Base-by-base conservation (phyloP, 306 rosid genomes). In the Begonia loranthoides region DNA sequence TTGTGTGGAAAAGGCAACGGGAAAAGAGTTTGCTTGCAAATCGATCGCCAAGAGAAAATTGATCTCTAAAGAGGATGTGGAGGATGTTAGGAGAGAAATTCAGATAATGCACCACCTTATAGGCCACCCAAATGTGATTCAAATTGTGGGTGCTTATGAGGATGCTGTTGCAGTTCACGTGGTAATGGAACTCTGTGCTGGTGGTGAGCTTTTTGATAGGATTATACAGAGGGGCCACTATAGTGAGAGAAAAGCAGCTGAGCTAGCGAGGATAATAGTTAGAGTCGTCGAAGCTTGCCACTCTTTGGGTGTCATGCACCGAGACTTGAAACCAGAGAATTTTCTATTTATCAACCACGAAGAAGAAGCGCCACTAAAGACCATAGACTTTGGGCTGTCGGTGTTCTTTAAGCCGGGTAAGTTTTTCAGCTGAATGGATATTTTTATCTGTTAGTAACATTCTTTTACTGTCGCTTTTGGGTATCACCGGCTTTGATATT, bases 291-390 rank as follows among this genome's bases (percentile, higher is more conserved):
- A 86, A 72, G 80, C 86, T 11, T 90, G 92, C 43, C 94, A 82
- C 66, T 83, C 95, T 51, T 59, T 90, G 45, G 99, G 99, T 45
- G 99, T 90, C 62, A 90, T 90, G 95, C 95, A 90, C 60, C 64
- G 95, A 45, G 97, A 89, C 45, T 75, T 89, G 78, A 89, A 90
- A 74, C 94, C 95, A 0, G 99, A 90, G 69, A 90, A 90, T 70
- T 86, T 90, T 56, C 76, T 90, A 7, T 90, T 90, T 66, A 60
- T 78, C 46, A 51, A 33, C 51, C 77, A 76, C 4, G 77, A 86
- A 44, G 99, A 90, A 67, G 99, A 90, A 2, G 72, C 95, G 0
- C 65, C 81, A 0, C 86, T 90, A 33, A 90, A 86, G 64, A 78
- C 94, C 0, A 90, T 86, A n/a, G 99, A 90, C 70, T 90, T 90